Conservation (phyloP, 1,139 yeast genomes). For the Kazachstania sp. region DNA sequence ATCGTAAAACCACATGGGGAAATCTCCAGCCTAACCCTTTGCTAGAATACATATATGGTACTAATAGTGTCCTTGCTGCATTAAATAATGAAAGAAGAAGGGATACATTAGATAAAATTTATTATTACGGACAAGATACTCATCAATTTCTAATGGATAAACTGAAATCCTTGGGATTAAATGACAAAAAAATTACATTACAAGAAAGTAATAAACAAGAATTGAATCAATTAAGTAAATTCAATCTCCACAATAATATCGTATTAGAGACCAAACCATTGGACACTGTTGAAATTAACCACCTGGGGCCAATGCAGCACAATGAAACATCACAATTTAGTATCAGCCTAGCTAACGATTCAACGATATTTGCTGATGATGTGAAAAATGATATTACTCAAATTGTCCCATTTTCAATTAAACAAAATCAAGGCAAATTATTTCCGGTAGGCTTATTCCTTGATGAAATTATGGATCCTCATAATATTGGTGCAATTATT, state of each 20-base stretch:
- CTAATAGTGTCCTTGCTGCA: conserved; percentile 67
- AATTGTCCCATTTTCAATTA: background rate
- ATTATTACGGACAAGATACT: conserved; percentile 23
- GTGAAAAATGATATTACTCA: background rate
- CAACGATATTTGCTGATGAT: background rate
- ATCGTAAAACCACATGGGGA: background rate
- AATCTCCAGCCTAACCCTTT: conserved; percentile 36
- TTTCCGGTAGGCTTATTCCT: conserved; percentile 67
- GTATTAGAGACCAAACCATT: conserved; percentile 63
- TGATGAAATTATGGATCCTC: conserved; percentile 85
- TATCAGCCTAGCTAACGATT: background rate
- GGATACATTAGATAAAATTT: conserved; percentile 43
- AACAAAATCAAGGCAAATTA: conserved; percentile 18
- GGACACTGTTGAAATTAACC: conserved; percentile 36
- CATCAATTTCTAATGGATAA: conserved; percentile 6
- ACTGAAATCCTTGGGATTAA: conserved; percentile 41
- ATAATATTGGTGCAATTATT: conserved; percentile 79
- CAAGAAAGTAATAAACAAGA: conserved; percentile 44
- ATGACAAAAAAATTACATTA: conserved; percentile 33
- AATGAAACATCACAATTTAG: conserved; percentile 4
- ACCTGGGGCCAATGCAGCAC: conserved; percentile 28
- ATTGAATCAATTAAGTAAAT: conserved; percentile 51
- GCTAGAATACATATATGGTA: conserved; percentile 67
- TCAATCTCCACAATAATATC: conserved; percentile 77
- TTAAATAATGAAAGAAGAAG: conserved; percentile 53